Percentiles rank a stretch among this genome's conserved stretches.
Evolutionary conservation across 2,329 filamentous ascomycete species (phyloP).

Genomic region (Lecanicillium sp.): DNA sequence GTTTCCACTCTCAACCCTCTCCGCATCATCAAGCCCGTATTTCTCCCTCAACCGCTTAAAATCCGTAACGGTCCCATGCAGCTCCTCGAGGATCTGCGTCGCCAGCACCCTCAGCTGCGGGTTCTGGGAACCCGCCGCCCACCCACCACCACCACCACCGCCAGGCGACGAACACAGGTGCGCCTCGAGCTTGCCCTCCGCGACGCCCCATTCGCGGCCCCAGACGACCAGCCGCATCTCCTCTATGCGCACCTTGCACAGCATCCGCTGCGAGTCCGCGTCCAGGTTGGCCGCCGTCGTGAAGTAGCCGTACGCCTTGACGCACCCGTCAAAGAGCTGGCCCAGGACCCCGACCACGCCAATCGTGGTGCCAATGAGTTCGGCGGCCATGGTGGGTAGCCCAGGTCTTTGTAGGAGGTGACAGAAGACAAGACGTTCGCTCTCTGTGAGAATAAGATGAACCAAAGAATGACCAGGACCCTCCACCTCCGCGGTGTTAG

Average conservation of each 20-base stretch:
- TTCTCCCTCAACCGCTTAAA: constrained; percentile 31
- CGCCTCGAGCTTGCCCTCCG: constrained; percentile 35
- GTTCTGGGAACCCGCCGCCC: constrained; percentile 25
- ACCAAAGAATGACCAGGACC: no score
- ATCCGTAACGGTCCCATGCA: constrained; percentile 36
- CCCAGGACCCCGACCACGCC: constrained; percentile 36
- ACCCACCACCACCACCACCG: no score
- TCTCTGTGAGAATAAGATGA: no score
- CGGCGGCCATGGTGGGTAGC: constrained; percentile 17
- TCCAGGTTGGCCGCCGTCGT: constrained; percentile 33
- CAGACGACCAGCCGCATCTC: constrained; percentile 40
- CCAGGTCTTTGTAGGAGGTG: no score
- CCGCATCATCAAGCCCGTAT: constrained; percentile 31
- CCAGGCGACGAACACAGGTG: constrained; percentile 19
- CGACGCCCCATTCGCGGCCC: constrained; percentile 40
- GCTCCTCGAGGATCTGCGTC: constrained; percentile 32
- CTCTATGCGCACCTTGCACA: constrained; percentile 42
- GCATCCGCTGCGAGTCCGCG: constrained; percentile 31
- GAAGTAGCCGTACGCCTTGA: constrained; percentile 38
- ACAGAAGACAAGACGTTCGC: no score
- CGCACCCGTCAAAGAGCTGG: constrained; percentile 38
- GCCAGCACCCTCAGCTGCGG: constrained; percentile 31
- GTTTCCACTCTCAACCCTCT: constrained; percentile 11
- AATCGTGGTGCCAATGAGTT: constrained; percentile 33
- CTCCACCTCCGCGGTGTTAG: no score